Percentiles rank a stretch among this genome's conserved stretches.
phyloP scores from a whole-genome alignment of 1,284 basidiomycete species.

The Rhodofomes roseus region DNA sequence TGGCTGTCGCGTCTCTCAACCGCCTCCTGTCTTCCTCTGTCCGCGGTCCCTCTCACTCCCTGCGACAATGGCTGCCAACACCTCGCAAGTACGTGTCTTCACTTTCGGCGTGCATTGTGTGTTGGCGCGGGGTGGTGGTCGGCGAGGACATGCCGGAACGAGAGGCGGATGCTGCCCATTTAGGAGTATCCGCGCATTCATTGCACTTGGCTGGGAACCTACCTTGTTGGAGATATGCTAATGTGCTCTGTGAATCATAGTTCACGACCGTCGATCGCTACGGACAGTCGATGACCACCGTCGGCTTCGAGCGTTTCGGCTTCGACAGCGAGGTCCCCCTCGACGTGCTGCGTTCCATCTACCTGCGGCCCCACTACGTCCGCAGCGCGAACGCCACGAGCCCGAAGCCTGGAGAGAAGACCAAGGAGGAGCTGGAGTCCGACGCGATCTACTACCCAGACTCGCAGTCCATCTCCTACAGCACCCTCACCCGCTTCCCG shows the following conservation, averaged over 20 bases:
- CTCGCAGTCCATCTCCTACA: slow-evolving; percentile 82
- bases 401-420: slow-evolving; percentile 25
- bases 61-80: not conserved
- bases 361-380: slow-evolving; percentile 80
- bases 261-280: slow-evolving; percentile 67
- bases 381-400: slow-evolving; percentile 40
- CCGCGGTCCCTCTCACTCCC: not conserved
- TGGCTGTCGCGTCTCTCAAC: not conserved
- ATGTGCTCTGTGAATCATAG: slow-evolving; percentile 29
- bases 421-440: slow-evolving; percentile 59
- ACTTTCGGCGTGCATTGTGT: not conserved
- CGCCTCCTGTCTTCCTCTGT: not conserved
- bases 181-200: not conserved
- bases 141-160: not conserved
- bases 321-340: slow-evolving; percentile 84
- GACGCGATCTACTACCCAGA: slow-evolving; percentile 83
- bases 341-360: slow-evolving; percentile 78
- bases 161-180: not conserved
- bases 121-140: not conserved
- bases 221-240: not conserved
- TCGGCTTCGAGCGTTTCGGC: slow-evolving; percentile 81
- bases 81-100: not conserved
- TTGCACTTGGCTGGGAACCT: not conserved
- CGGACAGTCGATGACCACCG: slow-evolving; percentile 70
- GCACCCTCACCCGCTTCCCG: slow-evolving; percentile 86